phyloP scores from a whole-genome alignment of 805 yeast genomes.

The Metschnikowia anglica region DNA sequence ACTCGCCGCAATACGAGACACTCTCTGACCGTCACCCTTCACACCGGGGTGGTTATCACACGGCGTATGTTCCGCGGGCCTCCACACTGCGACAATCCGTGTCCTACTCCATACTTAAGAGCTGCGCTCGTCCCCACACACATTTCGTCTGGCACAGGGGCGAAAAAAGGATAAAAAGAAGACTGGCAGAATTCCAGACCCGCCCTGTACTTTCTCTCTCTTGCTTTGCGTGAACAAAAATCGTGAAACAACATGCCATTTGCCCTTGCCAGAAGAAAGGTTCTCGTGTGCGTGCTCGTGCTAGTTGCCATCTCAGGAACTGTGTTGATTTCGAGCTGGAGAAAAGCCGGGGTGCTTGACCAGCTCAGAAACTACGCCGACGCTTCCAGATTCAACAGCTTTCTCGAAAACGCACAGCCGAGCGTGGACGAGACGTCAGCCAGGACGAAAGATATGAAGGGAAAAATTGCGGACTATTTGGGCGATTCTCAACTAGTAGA shows the following conservation, averaged over 20 bases:
- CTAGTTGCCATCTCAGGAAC: constrained; percentile 2
- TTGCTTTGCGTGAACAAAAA: no score
- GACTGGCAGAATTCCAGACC: no score
- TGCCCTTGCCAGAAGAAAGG: constrained; percentile 1
- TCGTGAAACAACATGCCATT: background rate
- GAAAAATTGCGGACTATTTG: constrained; percentile 22
- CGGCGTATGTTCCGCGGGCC: no score
- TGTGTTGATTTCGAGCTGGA: constrained; percentile 1
- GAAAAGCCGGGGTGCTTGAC: background rate
- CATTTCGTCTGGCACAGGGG: no score
- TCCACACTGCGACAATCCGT: no score
- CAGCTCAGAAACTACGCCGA: constrained; percentile 4
- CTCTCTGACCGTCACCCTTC: no score
- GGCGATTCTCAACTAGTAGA: constrained; percentile 25
- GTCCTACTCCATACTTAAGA: no score
- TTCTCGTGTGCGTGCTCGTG: constrained; percentile 5
- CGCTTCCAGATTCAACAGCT: constrained; percentile 1
- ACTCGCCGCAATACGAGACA: no score
- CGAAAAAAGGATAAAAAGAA: no score
- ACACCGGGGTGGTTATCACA: no score
- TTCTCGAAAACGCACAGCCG: constrained; percentile 5
- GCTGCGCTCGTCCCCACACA: no score
- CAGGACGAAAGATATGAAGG: constrained; percentile 1
- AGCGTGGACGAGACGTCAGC: background rate
- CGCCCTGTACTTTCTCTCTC: no score